Evolutionary conservation across 1,139 yeast species (phyloP).

Genomic region (Blastobotrys arbuscula): DNA sequence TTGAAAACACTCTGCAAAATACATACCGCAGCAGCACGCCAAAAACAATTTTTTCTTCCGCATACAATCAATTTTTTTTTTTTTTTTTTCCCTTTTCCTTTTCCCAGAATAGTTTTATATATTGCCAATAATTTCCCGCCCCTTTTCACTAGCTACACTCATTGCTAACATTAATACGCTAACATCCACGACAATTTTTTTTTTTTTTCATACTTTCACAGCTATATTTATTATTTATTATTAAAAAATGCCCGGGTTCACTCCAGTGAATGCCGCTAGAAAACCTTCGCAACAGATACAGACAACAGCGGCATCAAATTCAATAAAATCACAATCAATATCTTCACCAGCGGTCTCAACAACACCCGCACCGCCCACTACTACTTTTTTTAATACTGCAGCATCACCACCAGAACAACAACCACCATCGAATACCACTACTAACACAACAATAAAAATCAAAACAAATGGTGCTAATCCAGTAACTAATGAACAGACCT

Average conservation of each 20-base stretch:
- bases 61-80: background rate
- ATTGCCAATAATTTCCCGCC: too few relatives aligned
- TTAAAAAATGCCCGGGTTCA: slow-evolving; percentile 19
- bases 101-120: too few relatives aligned
- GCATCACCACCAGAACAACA: background rate
- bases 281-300: slow-evolving; percentile 6
- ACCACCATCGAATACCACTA: background rate
- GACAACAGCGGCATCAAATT: background rate
- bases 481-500: background rate
- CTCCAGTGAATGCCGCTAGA: slow-evolving; percentile 19
- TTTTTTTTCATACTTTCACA: background rate
- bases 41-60: background rate
- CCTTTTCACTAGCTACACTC: background rate
- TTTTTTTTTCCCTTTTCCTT: background rate
- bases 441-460: background rate
- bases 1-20: too few relatives aligned
- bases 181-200: background rate
- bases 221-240: background rate
- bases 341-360: background rate
- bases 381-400: background rate
- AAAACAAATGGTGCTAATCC: background rate
- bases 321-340: background rate
- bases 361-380: background rate
- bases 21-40: too few relatives aligned
- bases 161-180: too few relatives aligned